These are phyloP conservation scores for Phlebopus sp. DNA, from an alignment of 1,284 basidiomycete species.

Conservation along the genomic window DNA sequence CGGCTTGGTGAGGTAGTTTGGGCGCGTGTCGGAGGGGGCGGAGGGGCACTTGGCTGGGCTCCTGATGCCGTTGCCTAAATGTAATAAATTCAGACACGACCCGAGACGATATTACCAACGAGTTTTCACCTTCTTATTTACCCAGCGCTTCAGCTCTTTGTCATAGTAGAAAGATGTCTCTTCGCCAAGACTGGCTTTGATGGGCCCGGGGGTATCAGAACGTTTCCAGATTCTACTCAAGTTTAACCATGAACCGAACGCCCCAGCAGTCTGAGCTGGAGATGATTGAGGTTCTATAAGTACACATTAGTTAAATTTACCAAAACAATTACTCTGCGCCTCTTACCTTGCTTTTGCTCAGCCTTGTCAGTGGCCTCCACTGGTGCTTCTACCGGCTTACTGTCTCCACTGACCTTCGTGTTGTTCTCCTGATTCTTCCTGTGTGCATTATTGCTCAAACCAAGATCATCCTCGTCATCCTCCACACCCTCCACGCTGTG, in stretches of 20 bases:
- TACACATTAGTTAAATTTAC: neutral
- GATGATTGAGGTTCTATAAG: conserved; percentile 29
- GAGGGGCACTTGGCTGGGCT: conserved; percentile 42
- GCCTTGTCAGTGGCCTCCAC: conserved; percentile 14
- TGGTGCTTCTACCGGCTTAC: conserved; percentile 17
- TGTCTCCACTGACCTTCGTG: conserved; percentile 24
- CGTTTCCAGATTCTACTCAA: conserved; percentile 76
- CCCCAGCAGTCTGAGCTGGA: conserved; percentile 26
- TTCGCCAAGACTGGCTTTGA: conserved; percentile 92
- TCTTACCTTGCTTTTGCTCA: conserved; percentile 25
- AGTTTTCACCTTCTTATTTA: conserved; percentile 82
- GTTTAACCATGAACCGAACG: conserved; percentile 74
- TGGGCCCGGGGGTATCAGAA: conserved; percentile 58
- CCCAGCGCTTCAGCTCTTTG: conserved; percentile 92
- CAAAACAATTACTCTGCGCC: neutral
- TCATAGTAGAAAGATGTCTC: conserved; percentile 93
- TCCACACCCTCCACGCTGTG: conserved; percentile 38
- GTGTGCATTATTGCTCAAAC: conserved; percentile 75
- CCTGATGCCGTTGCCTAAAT: conserved; percentile 52
- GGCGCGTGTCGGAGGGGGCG: conserved; percentile 57
- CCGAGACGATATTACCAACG: neutral
- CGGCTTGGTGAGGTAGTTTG: conserved; percentile 74
- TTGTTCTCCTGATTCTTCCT: conserved; percentile 38
- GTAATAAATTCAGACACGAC: conserved; percentile 7
- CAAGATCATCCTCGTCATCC: conserved; percentile 85